Evolutionary conservation across 257 asterid species (phyloP), one percentile per base, ranked within the genome.

Genomic region (Solanum gracilifrons): DNA sequence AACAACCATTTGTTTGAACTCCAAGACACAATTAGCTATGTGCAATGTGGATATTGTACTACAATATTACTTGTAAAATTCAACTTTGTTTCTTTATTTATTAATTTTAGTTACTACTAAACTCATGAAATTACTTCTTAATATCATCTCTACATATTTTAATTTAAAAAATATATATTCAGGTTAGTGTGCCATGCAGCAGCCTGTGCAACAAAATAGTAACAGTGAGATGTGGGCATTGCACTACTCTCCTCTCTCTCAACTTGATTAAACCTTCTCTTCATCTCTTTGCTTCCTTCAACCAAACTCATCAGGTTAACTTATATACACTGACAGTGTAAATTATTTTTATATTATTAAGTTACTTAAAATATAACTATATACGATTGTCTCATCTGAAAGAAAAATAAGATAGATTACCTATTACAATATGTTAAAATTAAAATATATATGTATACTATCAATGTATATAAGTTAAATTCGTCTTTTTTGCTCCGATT

Each of bases 151-250:
- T 33, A 7, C 7, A 51, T 18, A 51, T 51, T 51, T 51, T 51
- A 51, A 60, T 23, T 43, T 5, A 8, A 60, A 60, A 21, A 16
- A 79, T n/a, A 23, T 39, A 25, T 25, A 51, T 90, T 86, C 93
- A 95, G 99, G 99, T 96, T 36, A 92, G 90, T 33, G 98, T 95
- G 62, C 99, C 99, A 79, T 89, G 88, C 89, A 92, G 87, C 88
- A 92, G 93, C 90, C 90, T 94, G 68, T 72, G 85, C 29, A 80
- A 93, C 33, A 89, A 87, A 92, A 92, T 88, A 80, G 94, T 94
- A 76, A 92, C 93, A n/a, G 96, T 96, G 35, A 91, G 90, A 90
- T 96, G 99, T 83, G 99, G 98, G 18, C 97, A 94, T 84, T 96
- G 98, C 91, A 89, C 88, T 36, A 87, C 87, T 75, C 91, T 96